phyloP scores from a whole-genome alignment of 106 monocot genomes.

The Cymbidium sinense region DNA sequence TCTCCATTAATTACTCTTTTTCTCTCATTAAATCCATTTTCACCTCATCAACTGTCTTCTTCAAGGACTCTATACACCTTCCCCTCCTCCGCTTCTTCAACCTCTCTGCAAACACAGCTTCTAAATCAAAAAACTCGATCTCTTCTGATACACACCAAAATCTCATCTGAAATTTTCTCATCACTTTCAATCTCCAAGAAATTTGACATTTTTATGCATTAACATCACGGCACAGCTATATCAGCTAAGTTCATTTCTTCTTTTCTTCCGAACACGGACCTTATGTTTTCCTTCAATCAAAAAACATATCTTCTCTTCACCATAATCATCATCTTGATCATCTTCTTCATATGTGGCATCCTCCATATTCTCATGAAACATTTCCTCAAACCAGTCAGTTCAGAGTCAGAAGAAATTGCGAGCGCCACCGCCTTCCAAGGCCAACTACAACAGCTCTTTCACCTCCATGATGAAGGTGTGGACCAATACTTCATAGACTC shows the following conservation, averaged over 20 bases:
- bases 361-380: conserved; percentile 78
- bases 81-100: too few species aligned
- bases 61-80: too few species aligned
- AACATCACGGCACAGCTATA: too few species aligned
- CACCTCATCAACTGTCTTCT: too few species aligned
- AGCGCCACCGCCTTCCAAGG: conserved; percentile 64
- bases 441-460: conserved; percentile 94
- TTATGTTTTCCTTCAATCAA: not conserved
- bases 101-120: too few species aligned
- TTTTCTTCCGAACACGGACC: not conserved
- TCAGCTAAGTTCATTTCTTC: not conserved
- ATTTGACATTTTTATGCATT: too few species aligned
- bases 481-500: conserved; percentile 89
- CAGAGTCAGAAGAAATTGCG: conserved; percentile 31
- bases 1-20: too few species aligned
- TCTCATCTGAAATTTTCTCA: too few species aligned
- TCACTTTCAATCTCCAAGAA: not conserved
- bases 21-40: too few species aligned
- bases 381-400: conserved; percentile 26
- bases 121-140: too few species aligned
- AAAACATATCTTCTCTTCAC: conserved; percentile 25
- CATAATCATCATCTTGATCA: conserved; percentile 50
- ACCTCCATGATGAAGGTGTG: conserved; percentile 88
- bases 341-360: conserved; percentile 73
- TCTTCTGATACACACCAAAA: not conserved